Evolutionary conservation across 164 flowering plant species (phyloP).

Genomic region (Magnolia officinalis): DNA sequence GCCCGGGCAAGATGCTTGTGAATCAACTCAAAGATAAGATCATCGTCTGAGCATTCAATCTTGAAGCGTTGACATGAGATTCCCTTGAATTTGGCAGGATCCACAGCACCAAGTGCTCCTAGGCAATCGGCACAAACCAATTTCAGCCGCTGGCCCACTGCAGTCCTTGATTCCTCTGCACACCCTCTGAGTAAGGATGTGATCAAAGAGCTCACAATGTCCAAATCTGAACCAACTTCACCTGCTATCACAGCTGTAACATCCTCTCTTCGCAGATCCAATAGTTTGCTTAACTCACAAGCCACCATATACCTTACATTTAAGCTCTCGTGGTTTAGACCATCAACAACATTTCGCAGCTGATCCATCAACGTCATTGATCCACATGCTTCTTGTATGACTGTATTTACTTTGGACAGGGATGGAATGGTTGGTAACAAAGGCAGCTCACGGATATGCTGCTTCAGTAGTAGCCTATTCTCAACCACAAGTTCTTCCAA

Average conservation of each 20-base stretch:
- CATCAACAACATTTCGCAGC: slow-evolving; percentile 69
- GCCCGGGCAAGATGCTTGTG: slow-evolving; percentile 96
- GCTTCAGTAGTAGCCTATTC: slow-evolving; percentile 59
- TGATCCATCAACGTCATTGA: slow-evolving; percentile 80
- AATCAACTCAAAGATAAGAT: slow-evolving; percentile 92
- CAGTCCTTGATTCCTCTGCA: slow-evolving; percentile 91
- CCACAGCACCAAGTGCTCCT: slow-evolving; percentile 95
- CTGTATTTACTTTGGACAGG: slow-evolving; percentile 60
- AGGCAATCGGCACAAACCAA: slow-evolving; percentile 96
- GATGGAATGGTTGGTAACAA: slow-evolving; percentile 72
- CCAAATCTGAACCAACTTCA: slow-evolving; percentile 62
- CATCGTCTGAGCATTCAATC: slow-evolving; percentile 98
- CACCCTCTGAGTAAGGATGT: slow-evolving; percentile 85
- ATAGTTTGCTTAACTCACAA: slow-evolving; percentile 79
- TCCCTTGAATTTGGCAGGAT: slow-evolving; percentile 87
- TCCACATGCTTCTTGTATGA: slow-evolving; percentile 87
- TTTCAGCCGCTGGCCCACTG: slow-evolving; percentile 84
- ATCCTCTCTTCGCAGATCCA: slow-evolving; percentile 58
- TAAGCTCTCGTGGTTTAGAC: slow-evolving; percentile 91
- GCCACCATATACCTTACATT: slow-evolving; percentile 98
- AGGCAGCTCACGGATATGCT: slow-evolving; percentile 85
- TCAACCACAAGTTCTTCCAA: slow-evolving; percentile 85
- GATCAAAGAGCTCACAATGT: slow-evolving; percentile 75
- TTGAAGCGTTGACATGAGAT: slow-evolving; percentile 71
- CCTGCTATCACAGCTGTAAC: slow-evolving; percentile 59